Base-by-base conservation (phyloP, 2,329 filamentous ascomycete genomes). In the Cytospora paraplurivora region DNA sequence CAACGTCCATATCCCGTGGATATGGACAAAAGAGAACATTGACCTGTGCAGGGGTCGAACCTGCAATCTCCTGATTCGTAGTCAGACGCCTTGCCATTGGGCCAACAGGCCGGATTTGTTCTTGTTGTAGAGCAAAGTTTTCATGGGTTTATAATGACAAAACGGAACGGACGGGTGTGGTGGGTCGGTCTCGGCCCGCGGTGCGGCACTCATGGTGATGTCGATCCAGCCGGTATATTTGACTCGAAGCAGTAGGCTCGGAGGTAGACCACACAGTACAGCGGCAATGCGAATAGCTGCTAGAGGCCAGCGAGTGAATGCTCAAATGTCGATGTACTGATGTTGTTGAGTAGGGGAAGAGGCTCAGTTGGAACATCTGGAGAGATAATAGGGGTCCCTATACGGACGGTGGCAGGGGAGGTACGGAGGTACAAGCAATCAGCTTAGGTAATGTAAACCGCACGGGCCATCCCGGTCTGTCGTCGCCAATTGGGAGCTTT, bases 51-150 rank as follows among this genome's bases (percentile, higher is more conserved):
- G 64, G 60, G 64, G 62, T 63, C 64, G 60, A 66, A 66, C 61
- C 64, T 63, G 64, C 61, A 66, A 66, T 62, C 64, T 66, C 64
- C 60, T 66, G 64, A 66, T 63, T 77, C 74, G 75, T 77, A 77
- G 76, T 78, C 75, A 77, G 74, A 77, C 75, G 75, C 75, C 75
- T 76, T 78, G 75, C 71, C 75, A 77, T 75, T 75, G 72, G 73
- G 72, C 73, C 73, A 77, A 62, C 61, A 44, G 58, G n/a, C 44
- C 44, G 17, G 44, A 47, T 19, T 47, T 52, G 59, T 61, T 53
- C 59, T 55, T 61, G 38, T 56, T 44, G 27, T 4, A 55, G 15
- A 4, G 13, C 27, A 17, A 17, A 1, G 13, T 13, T 33, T 2
- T 2, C 2, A 44, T 4, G 0, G 13, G 4, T 4, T 37, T 12